These are phyloP conservation scores for Musa troglodytarum DNA, from an alignment of 176 grass and related monocot genomes.

Conservation along the genomic window DNA sequence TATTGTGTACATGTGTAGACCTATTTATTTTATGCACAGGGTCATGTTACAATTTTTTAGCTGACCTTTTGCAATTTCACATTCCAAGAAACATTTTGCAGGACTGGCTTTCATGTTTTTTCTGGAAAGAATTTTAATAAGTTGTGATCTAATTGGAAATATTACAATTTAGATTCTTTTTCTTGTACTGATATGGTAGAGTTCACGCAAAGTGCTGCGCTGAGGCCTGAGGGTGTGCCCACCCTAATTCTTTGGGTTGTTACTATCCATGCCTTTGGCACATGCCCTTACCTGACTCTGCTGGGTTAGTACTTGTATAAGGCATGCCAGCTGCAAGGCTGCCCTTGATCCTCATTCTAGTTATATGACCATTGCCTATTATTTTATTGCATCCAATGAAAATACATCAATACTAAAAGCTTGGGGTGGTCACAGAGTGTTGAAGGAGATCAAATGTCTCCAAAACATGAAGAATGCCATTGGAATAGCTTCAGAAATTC, in stretches of 20 bases:
- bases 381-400: not conserved
- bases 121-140: not conserved
- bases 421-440: slow-evolving; percentile 4
- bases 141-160: not conserved
- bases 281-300: too few species aligned
- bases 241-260: too few species aligned
- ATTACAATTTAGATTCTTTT: not conserved
- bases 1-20: too few species aligned
- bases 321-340: too few species aligned
- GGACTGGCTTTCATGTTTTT: not conserved
- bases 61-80: not conserved
- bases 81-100: not conserved
- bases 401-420: not conserved
- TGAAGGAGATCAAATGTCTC: slow-evolving; percentile 29
- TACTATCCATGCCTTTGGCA: too few species aligned
- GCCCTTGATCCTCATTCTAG: too few species aligned
- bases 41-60: not conserved
- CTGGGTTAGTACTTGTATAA: too few species aligned
- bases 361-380: too few species aligned
- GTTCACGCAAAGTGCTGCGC: not conserved
- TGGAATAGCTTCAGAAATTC: slow-evolving; percentile 22
- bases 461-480: slow-evolving; percentile 25
- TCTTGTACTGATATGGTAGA: not conserved
- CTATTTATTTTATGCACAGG: too few species aligned
- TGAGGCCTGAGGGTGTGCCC: too few species aligned